These are phyloP conservation scores for Lasiodiplodia citricola DNA, from an alignment of 2,329 filamentous ascomycete genomes.

Conservation along the genomic window DNA sequence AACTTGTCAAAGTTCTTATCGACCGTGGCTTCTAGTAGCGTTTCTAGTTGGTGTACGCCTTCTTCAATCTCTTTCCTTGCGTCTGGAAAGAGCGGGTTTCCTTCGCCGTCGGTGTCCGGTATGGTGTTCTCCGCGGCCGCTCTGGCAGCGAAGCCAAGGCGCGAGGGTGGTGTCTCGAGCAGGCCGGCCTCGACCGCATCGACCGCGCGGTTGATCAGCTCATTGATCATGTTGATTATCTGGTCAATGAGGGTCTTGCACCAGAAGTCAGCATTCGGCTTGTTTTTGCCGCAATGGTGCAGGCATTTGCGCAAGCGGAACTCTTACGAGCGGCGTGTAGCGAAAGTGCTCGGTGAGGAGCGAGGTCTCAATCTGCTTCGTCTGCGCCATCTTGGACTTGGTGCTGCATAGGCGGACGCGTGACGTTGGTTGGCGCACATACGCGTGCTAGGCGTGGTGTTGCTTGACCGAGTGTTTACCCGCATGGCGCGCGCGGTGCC, in stretches of 20 bases:
- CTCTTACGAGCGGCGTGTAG: conserved; percentile 84
- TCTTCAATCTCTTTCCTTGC: conserved; percentile 79
- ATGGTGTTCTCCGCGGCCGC: conserved; percentile 53
- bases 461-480: conserved; percentile 25
- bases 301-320: not conserved
- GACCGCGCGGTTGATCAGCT: conserved; percentile 86
- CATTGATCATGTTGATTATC: conserved; percentile 96
- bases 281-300: not conserved
- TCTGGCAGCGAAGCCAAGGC: conserved; percentile 75
- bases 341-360: conserved; percentile 95
- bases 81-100: conserved; percentile 52
- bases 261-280: not conserved
- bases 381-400: conserved; percentile 45
- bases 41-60: conserved; percentile 63
- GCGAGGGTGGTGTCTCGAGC: conserved; percentile 71
- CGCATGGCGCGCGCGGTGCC: not conserved
- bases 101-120: conserved; percentile 47
- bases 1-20: conserved; percentile 59
- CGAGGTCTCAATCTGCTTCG: conserved; percentile 56
- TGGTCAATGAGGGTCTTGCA: conserved; percentile 89
- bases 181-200: conserved; percentile 86
- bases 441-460: conserved; percentile 1
- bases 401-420: conserved; percentile 1
- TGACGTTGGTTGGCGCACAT: conserved; percentile 4
- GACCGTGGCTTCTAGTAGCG: conserved; percentile 55